Evolutionary conservation across 768 basidiomycete genomes (phyloP).

Genomic region (Hydnum rufescens): DNA sequence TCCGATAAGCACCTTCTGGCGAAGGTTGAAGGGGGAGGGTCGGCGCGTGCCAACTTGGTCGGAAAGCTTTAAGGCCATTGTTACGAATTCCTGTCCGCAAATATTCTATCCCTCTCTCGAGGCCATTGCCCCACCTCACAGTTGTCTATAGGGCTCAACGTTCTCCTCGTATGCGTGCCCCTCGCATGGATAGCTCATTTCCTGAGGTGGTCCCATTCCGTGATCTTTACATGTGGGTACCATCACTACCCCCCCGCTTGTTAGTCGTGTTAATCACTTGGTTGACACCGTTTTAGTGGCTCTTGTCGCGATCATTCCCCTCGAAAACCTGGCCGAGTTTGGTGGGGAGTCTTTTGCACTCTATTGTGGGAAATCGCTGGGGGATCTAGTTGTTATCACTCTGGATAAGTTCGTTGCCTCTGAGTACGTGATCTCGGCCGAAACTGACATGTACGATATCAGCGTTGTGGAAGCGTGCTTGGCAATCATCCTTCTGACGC

Average conservation of each 20-base stretch:
- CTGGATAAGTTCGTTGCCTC: conserved; percentile 35
- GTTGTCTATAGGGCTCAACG: conserved; percentile 17
- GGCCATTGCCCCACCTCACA: neutral
- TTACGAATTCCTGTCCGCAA: neutral
- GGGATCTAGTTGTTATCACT: conserved; percentile 45
- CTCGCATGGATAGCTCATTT: conserved; percentile 44
- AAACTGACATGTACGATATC: neutral
- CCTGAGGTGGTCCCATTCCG: conserved; percentile 18
- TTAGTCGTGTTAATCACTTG: neutral
- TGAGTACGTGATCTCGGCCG: neutral
- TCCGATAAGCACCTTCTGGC: neutral
- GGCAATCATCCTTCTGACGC: conserved; percentile 44
- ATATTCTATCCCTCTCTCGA: neutral
- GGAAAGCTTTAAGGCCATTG: neutral
- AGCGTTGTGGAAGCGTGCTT: conserved; percentile 55
- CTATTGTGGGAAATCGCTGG: conserved; percentile 35
- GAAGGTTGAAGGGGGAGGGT: neutral
- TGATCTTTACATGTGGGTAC: conserved; percentile 28
- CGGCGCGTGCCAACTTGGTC: neutral
- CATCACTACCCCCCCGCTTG: neutral
- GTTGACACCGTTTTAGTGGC: conserved; percentile 25
- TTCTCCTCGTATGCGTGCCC: conserved; percentile 37
- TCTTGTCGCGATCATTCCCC: conserved; percentile 44
- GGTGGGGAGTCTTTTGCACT: conserved; percentile 35
- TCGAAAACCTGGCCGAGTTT: conserved; percentile 48